These are phyloP conservation scores for Diaporthe batatas DNA, from an alignment of 2,329 filamentous ascomycete genomes.

Conservation along the genomic window DNA sequence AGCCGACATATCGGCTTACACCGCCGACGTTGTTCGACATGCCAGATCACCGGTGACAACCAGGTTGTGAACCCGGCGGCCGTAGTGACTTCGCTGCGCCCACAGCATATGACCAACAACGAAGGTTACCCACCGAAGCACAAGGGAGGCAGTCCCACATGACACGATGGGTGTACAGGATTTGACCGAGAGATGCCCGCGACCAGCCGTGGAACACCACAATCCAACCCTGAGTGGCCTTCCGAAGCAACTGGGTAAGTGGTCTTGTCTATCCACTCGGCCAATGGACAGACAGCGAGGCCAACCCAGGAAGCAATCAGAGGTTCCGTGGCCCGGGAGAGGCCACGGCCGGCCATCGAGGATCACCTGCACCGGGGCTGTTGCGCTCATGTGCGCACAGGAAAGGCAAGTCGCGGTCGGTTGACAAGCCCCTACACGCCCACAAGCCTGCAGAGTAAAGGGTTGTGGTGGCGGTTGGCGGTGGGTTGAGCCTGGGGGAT, in stretches of 20 bases:
- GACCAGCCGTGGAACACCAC: not conserved
- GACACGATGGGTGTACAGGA: not conserved
- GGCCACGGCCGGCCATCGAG: not conserved
- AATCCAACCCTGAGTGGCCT: not conserved
- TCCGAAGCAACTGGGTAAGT: not conserved
- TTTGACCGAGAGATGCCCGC: not conserved
- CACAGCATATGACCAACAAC: not conserved
- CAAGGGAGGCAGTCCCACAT: not conserved
- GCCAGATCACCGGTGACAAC: not conserved
- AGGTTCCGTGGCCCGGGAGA: not conserved
- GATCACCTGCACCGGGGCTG: no score
- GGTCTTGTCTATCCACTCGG: not conserved
- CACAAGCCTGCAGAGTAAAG: not conserved
- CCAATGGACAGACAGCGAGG: not conserved
- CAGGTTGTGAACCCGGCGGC: not conserved
- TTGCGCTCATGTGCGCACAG: not conserved
- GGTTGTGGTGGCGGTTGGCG: no score
- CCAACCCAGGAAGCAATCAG: no score
- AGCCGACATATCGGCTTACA: not conserved
- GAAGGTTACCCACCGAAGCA: not conserved
- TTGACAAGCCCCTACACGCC: not conserved
- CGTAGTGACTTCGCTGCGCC: not conserved
- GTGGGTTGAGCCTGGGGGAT: not conserved
- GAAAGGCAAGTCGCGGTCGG: not conserved
- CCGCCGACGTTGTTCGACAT: not conserved